phyloP scores from a whole-genome alignment of 768 basidiomycete species.

The Inosperma sp. region DNA sequence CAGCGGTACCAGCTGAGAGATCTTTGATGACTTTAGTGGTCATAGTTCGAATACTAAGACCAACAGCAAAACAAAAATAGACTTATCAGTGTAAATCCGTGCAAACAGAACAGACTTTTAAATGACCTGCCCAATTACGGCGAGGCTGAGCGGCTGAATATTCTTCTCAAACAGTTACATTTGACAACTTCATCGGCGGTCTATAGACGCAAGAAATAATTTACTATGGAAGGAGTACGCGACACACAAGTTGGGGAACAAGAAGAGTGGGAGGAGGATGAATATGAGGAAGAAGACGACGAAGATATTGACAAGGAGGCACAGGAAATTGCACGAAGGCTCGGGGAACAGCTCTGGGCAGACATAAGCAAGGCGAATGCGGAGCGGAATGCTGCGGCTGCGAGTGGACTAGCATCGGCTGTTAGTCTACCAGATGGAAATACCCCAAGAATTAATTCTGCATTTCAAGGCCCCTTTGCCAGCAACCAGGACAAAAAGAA shows the following conservation, averaged over 20 bases:
- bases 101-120: too few species aligned
- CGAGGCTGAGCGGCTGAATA: too few species aligned
- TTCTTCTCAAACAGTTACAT: background rate
- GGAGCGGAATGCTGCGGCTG: conserved; percentile 29
- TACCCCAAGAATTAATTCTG: too few species aligned
- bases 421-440: too few species aligned
- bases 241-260: conserved; percentile 12
- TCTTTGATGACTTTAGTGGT: conserved; percentile 73
- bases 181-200: background rate
- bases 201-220: background rate
- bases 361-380: conserved; percentile 65
- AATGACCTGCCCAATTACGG: too few species aligned
- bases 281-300: conserved; percentile 52
- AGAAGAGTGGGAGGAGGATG: conserved; percentile 42
- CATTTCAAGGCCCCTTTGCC: too few species aligned
- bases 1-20: conserved; percentile 84
- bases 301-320: conserved; percentile 65
- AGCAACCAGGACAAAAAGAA: conserved; percentile 35
- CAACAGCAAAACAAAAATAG: too few species aligned
- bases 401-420: too few species aligned
- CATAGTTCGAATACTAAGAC: too few species aligned
- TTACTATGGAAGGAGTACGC: conserved; percentile 5
- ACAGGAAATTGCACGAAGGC: conserved; percentile 64
- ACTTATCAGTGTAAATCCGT: too few species aligned
- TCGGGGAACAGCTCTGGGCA: conserved; percentile 76